Evolutionary conservation across 75 land plant species (phyloP).

Genomic region (Selaginella tamariscina): DNA sequence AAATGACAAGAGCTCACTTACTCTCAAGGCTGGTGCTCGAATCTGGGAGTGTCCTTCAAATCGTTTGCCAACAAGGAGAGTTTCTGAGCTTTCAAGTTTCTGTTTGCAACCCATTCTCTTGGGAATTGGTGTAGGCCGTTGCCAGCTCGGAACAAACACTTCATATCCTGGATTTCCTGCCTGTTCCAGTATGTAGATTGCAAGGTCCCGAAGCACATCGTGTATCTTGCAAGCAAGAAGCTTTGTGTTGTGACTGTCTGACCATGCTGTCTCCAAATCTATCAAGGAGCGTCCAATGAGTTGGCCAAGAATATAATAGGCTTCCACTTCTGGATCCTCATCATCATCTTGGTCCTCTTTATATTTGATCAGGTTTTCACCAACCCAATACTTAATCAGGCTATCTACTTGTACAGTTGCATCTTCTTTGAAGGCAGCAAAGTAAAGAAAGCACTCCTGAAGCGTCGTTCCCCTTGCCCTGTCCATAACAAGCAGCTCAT

Average conservation of each 20-base stretch:
- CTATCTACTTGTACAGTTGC: constrained; percentile 12
- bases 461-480: not conserved
- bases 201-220: constrained; percentile 12
- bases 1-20: too few species aligned
- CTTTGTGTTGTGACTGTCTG: not conserved
- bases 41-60: not conserved
- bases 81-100: not conserved
- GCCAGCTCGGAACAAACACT: not conserved
- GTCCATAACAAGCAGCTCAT: not conserved
- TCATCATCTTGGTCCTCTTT: too few species aligned
- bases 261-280: not conserved
- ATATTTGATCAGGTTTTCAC: not conserved
- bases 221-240: not conserved
- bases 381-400: constrained; percentile 15
- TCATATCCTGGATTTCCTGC: not conserved
- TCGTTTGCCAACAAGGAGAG: not conserved
- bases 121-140: not conserved
- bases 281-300: constrained; percentile 6
- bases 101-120: not conserved
- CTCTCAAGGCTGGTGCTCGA: not conserved
- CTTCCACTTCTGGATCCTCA: not conserved
- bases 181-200: constrained; percentile 8
- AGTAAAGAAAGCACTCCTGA: constrained; percentile 16
- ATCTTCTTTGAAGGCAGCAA: constrained; percentile 17
- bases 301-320: not conserved